A percentile compares a stretch with the other conserved stretches of the same genome.
Conservation (phyloP, 371 early-diverging fungal species). For the Amoeboaphelidium protococcarum region DNA sequence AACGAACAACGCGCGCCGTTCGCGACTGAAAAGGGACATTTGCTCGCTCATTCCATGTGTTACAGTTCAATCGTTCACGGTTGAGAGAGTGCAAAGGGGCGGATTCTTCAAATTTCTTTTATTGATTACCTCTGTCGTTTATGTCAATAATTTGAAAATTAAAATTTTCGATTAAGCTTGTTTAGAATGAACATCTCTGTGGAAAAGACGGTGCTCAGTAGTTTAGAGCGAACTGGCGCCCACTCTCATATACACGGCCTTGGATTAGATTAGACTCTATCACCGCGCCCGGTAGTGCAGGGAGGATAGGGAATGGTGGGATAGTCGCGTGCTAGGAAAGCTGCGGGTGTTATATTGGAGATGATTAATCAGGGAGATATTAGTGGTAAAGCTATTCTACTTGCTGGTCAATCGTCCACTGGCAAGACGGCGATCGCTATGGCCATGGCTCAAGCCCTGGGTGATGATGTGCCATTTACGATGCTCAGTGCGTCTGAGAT, state of each 20-base stretch:
- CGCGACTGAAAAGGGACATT: no score
- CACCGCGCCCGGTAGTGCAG: slow-evolving; percentile 43
- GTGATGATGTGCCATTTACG: slow-evolving; percentile 83
- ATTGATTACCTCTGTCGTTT: no score
- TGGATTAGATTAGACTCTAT: slow-evolving; percentile 56
- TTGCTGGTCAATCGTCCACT: slow-evolving; percentile 31
- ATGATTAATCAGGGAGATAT: slow-evolving; percentile 27
- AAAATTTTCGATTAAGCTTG: not conserved
- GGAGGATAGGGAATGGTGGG: slow-evolving; percentile 95
- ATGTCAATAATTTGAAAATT: not conserved
- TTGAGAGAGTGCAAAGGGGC: no score
- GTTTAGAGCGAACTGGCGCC: slow-evolving; percentile 29
- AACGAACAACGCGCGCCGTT: no score
- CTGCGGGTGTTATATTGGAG: slow-evolving; percentile 48
- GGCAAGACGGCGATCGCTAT: slow-evolving; percentile 40
- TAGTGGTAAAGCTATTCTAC: slow-evolving; percentile 25
- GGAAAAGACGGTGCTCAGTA: not conserved
- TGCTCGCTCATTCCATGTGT: no score
- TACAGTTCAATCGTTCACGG: no score
- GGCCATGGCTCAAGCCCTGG: slow-evolving; percentile 69
- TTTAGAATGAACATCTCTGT: not conserved
- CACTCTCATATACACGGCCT: slow-evolving; percentile 71
- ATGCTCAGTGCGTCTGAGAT: slow-evolving; percentile 90
- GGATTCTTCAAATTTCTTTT: no score
- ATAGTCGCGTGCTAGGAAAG: slow-evolving; percentile 76